Percentiles rank a stretch among this genome's conserved stretches.
Evolutionary conservation across 345 rosid species (phyloP).

Genomic region (Gossypium anomalum): DNA sequence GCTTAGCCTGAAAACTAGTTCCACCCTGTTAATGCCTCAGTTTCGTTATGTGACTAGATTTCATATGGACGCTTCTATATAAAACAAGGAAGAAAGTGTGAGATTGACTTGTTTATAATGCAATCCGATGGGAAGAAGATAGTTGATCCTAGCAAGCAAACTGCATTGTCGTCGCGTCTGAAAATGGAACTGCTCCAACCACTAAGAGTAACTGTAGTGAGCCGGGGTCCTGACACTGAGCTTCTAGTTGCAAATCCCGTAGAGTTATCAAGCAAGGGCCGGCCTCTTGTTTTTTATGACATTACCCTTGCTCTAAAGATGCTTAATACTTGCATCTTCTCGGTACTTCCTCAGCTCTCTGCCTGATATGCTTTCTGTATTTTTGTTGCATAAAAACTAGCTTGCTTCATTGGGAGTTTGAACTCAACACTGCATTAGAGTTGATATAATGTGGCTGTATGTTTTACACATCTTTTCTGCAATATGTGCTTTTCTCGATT

Average conservation of each 20-base stretch:
- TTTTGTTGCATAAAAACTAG: neutral
- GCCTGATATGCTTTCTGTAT: neutral
- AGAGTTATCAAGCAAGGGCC: slow-evolving; percentile 86
- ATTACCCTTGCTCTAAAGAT: slow-evolving; percentile 78
- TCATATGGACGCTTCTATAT: slow-evolving; percentile 80
- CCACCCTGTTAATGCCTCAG: neutral
- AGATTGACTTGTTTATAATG: slow-evolving; percentile 81
- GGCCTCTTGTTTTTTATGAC: slow-evolving; percentile 90
- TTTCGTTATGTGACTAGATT: slow-evolving; percentile 41
- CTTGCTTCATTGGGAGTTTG: slow-evolving; percentile 3
- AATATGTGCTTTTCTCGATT: neutral
- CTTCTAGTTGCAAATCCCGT: slow-evolving; percentile 90
- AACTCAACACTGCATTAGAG: slow-evolving; percentile 10
- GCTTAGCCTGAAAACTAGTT: slow-evolving; percentile 4
- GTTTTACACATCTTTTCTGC: neutral
- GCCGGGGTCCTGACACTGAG: slow-evolving; percentile 90
- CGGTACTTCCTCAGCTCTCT: slow-evolving; percentile 38
- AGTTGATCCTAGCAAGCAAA: slow-evolving; percentile 76
- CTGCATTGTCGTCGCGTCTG: slow-evolving; percentile 55
- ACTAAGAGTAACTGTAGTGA: slow-evolving; percentile 69
- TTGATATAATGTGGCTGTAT: neutral
- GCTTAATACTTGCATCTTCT: slow-evolving; percentile 74
- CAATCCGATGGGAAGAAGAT: slow-evolving; percentile 87
- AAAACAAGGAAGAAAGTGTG: slow-evolving; percentile 57
- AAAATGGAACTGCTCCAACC: slow-evolving; percentile 69